Conservation (phyloP, 192 early-diverging fungal genomes). For the Dispira parvispora region DNA sequence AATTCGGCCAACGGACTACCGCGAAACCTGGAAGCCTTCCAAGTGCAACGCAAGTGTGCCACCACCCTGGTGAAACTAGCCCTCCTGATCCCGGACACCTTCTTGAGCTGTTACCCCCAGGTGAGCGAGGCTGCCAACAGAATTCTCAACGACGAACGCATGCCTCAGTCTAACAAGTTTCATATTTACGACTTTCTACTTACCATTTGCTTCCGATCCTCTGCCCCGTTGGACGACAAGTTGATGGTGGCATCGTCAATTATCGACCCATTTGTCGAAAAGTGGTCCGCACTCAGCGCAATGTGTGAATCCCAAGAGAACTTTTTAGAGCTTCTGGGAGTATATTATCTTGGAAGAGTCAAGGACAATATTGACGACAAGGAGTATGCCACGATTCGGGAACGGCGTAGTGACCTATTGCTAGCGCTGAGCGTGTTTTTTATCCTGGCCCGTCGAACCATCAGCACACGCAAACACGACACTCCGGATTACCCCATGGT, state of each 20-base stretch:
- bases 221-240: slow-evolving; percentile 2
- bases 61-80: slow-evolving; percentile 9
- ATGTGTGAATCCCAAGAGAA: not conserved
- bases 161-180: slow-evolving; percentile 1
- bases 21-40: not conserved
- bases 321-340: slow-evolving; percentile 1
- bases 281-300: not conserved
- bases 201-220: slow-evolving; percentile 7
- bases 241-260: not conserved
- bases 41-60: slow-evolving; percentile 8
- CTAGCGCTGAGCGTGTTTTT: slow-evolving; percentile 1
- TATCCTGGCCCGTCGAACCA: slow-evolving; percentile 2
- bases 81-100: slow-evolving; percentile 5
- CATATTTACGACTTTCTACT: slow-evolving; percentile 10
- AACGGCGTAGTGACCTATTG: not conserved
- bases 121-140: slow-evolving; percentile 1
- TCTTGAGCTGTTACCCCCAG: slow-evolving; percentile 4
- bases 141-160: not conserved
- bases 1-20: not conserved
- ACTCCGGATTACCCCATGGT: not conserved
- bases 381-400: not conserved
- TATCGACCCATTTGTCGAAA: not conserved
- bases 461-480: not conserved
- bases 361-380: not conserved
- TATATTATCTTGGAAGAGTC: not conserved